A percentile compares a stretch with the other conserved stretches of the same genome.
Conservation (phyloP, 208 protist genomes). For the Wallacemonas sp. region DNA sequence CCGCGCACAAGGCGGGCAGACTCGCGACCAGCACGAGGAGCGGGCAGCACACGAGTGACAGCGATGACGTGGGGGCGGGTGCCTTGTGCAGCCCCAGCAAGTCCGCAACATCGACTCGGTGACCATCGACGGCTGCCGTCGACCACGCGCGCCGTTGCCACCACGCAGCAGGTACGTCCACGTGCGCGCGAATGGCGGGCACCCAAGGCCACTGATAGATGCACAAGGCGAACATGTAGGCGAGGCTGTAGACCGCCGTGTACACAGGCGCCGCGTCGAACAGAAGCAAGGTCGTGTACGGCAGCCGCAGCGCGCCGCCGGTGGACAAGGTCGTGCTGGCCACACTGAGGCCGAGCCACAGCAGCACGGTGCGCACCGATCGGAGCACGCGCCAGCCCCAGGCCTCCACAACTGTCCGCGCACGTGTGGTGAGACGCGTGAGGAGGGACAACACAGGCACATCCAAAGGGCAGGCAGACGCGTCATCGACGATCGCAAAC, state of each 20-base stretch:
- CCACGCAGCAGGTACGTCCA: background rate
- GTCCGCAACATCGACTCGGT: background rate
- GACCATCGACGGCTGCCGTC: background rate
- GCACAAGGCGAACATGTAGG: constrained; percentile 9
- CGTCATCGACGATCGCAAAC: no score
- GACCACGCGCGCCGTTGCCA: background rate
- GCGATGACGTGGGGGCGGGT: background rate
- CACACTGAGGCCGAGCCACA: background rate
- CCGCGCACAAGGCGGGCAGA: background rate
- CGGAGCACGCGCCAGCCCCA: background rate
- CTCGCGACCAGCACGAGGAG: background rate
- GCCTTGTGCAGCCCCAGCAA: constrained; percentile 15
- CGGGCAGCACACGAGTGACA: background rate
- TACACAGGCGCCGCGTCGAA: constrained; percentile 5
- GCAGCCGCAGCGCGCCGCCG: constrained; percentile 11
- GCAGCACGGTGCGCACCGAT: background rate
- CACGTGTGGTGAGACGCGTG: no score
- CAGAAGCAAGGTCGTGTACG: constrained; percentile 6
- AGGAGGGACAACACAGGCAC: no score
- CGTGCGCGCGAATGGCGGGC: constrained; percentile 10
- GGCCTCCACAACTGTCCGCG: background rate
- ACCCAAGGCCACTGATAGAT: constrained; percentile 21
- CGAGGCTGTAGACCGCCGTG: constrained; percentile 12
- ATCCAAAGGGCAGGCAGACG: no score
- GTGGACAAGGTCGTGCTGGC: background rate